phyloP scores from a whole-genome alignment of 768 basidiomycete species.

The Termitomyces sp. region DNA sequence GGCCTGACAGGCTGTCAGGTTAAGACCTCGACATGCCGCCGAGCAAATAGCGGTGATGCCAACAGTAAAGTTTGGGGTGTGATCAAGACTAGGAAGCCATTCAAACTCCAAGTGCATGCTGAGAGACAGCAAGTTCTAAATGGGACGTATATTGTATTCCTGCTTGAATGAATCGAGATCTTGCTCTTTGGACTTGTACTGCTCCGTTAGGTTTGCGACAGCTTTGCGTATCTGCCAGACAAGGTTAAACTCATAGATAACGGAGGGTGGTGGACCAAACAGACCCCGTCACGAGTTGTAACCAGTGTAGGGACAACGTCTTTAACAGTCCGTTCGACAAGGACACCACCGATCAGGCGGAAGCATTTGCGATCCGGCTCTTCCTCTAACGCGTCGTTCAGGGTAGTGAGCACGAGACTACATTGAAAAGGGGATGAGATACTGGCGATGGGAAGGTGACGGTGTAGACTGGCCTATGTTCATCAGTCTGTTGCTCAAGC shows the following conservation, averaged over 20 bases:
- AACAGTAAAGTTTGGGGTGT: neutral
- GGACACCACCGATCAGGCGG: slow-evolving; percentile 89
- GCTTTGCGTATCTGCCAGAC: slow-evolving; percentile 72
- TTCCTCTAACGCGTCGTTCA: slow-evolving; percentile 75
- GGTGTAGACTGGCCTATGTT: slow-evolving; percentile 70
- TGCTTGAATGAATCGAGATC: slow-evolving; percentile 78
- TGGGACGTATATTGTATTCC: slow-evolving; percentile 71
- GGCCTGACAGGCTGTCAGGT: neutral
- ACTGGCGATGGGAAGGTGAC: neutral
- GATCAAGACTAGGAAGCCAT: neutral
- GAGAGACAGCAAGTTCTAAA: slow-evolving; percentile 17
- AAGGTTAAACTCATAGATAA: slow-evolving; percentile 12
- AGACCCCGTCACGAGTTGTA: slow-evolving; percentile 84
- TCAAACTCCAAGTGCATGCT: neutral
- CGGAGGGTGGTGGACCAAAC: slow-evolving; percentile 20
- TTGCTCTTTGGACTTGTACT: slow-evolving; percentile 85
- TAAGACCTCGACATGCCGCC: neutral
- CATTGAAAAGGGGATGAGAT: slow-evolving; percentile 2
- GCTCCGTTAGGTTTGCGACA: slow-evolving; percentile 69
- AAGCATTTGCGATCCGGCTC: slow-evolving; percentile 95
- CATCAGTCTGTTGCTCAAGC: slow-evolving; percentile 92
- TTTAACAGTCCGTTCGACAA: slow-evolving; percentile 93
- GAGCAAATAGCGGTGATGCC: neutral
- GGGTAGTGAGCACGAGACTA: slow-evolving; percentile 84
- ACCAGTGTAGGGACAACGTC: slow-evolving; percentile 89